Evolutionary conservation across 495 filamentous ascomycete genomes (phyloP), one percentile per base, ranked within the genome.

Genomic region (Aspergillus sclerotiicarbonarius): DNA sequence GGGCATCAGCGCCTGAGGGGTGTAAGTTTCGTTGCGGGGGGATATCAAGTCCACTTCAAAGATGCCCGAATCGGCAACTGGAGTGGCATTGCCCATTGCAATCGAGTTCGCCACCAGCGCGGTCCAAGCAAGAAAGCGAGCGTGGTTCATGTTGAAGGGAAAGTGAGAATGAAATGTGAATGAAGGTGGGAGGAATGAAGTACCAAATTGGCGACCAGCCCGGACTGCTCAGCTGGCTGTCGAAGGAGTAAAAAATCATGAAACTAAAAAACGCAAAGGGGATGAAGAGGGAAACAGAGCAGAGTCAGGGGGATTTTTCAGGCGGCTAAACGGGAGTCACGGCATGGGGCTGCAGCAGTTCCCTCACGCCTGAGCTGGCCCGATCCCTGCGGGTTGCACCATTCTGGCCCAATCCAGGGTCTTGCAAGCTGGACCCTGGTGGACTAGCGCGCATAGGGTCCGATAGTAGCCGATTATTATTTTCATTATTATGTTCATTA

Each of bases 11-110:
- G 44, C 44, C 44, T 25, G 18, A 25, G 44, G 44, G 44, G 16
- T 47, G 44, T 47, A 47, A 16, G 44, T 47, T 25, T 21, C 21
- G 18, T 47, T 47, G 44, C 44, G 44, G 3, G 44, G 44, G 44
- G 19, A 47, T 47, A 47, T 47, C 44, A 47, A 21, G 44, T 47
- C 44, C 19, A 47, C 44, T 47, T 47, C 44, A 7, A 47, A 47
- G 44, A 25, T 47, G 18, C 44, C 18, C 16, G 18, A 4, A 47
- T 25, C 12, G 44, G 6, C 18, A 25, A 10, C 19, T 10, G 33
- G 8, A 35, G 44, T 47, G 20, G 18, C 44, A 20, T n/a, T 4
- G 44, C 44, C 18, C 18, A 25, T 47, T 47, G 44, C 44, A 5
- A 47, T 25, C 44, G 44, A 47, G 16, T 47, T 47, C 21, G 44